Conservation (phyloP, 176 grass and related monocot genomes). For the Phoenix roebelenii region DNA sequence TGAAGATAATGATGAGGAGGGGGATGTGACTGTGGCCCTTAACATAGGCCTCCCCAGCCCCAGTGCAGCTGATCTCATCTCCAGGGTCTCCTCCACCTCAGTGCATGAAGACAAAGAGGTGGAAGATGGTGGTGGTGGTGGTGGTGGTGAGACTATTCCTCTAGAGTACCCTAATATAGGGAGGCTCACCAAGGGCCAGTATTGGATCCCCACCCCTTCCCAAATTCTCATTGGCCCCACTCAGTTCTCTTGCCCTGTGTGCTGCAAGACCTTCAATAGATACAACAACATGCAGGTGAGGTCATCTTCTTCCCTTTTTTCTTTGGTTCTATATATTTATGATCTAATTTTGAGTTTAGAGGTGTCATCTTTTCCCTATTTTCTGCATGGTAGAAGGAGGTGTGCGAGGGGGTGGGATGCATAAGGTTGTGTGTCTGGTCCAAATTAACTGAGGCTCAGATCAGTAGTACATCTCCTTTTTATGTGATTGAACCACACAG, state of each 20-base stretch:
- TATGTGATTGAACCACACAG: slow-evolving; percentile 45
- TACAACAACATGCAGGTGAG: slow-evolving; percentile 93
- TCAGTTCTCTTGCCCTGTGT: slow-evolving; percentile 81
- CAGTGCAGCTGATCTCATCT: slow-evolving; percentile 14
- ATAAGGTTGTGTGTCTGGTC: too few species aligned
- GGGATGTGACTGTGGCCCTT: slow-evolving; percentile 52
- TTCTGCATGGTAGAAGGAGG: too few species aligned
- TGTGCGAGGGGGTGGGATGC: too few species aligned
- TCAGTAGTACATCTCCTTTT: slow-evolving; percentile 1
- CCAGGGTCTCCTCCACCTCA: slow-evolving; percentile 1
- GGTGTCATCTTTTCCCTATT: too few species aligned
- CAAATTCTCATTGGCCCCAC: slow-evolving; percentile 90
- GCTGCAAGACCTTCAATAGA: slow-evolving; percentile 83
- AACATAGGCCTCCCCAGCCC: slow-evolving; percentile 70
- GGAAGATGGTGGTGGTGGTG: slow-evolving; percentile 8
- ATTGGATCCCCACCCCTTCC: slow-evolving; percentile 81
- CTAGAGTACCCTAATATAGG: slow-evolving; percentile 45
- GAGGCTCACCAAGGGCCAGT: slow-evolving; percentile 73
- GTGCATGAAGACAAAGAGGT: slow-evolving; percentile 12
- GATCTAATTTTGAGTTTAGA: too few species aligned
- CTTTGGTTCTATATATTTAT: too few species aligned
- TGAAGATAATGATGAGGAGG: slow-evolving; percentile 14
- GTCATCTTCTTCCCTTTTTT: too few species aligned
- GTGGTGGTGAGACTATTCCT: slow-evolving; percentile 17
- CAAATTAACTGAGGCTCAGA: too few species aligned